Conservation (phyloP, 2,329 filamentous ascomycete genomes). For the Myriosclerotinia duriaeana region DNA sequence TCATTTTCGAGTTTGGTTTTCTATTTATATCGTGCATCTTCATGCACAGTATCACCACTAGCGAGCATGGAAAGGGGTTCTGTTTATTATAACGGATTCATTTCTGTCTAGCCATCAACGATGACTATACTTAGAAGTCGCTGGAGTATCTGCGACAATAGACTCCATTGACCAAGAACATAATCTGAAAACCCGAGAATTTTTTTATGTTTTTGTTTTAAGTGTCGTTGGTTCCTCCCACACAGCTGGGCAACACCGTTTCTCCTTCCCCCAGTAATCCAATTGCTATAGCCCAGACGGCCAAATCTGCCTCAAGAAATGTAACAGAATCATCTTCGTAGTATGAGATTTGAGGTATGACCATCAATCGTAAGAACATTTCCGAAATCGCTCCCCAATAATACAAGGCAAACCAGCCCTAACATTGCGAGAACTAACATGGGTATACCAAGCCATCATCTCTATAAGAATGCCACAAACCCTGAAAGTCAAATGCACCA, state of each 20-base stretch:
- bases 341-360: conserved; percentile 19
- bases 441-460: conserved; percentile 23
- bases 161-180: conserved; percentile 15
- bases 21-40: background rate
- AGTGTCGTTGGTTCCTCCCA: conserved; percentile 11
- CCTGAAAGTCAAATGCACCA: conserved; percentile 17
- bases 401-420: conserved; percentile 22
- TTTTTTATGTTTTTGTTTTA: conserved; percentile 21
- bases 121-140: conserved; percentile 3
- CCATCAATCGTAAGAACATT: conserved; percentile 21
- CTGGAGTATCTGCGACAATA: conserved; percentile 15
- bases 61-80: background rate
- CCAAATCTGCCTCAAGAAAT: conserved; percentile 13
- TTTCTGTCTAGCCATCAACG: conserved; percentile 15
- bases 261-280: conserved; percentile 19
- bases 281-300: conserved; percentile 16
- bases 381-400: conserved; percentile 21
- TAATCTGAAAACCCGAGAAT: conserved; percentile 17
- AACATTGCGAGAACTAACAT: conserved; percentile 20
- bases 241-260: conserved; percentile 3
- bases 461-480: conserved; percentile 22
- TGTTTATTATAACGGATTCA: conserved; percentile 23
- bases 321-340: conserved; percentile 15
- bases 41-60: background rate
- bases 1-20: too few relatives aligned